Percentiles rank a stretch among this genome's conserved stretches.
Evolutionary conservation across 345 rosid species (phyloP).

Genomic region (Citrus trifoliata): DNA sequence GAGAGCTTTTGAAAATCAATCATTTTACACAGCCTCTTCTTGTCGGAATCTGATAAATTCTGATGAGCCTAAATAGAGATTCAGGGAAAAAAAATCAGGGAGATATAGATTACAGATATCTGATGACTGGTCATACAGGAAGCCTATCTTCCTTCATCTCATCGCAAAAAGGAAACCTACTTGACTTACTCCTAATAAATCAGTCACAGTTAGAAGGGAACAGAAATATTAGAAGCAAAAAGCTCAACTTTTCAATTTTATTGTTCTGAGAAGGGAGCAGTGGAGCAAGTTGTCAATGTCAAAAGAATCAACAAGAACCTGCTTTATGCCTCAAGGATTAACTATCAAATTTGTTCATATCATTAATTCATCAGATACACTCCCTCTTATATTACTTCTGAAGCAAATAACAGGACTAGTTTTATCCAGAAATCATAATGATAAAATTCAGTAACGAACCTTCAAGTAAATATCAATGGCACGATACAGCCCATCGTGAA

Average conservation of each 20-base stretch:
- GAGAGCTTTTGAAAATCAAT: constrained; percentile 97
- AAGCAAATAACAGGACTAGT: not conserved
- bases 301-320: not conserved
- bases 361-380: not conserved
- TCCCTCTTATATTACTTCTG: not conserved
- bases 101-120: not conserved
- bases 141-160: not conserved
- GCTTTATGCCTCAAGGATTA: not conserved
- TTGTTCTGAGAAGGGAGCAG: not conserved
- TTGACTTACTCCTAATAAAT: not conserved
- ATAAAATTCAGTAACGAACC: constrained; percentile 33
- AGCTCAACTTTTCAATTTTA: not conserved
- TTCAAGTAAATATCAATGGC: constrained; percentile 91
- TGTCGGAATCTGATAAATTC: constrained; percentile 69
- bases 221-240: not conserved
- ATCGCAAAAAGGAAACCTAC: not conserved
- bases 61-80: constrained; percentile 63
- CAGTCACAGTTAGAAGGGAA: not conserved
- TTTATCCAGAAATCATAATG: not conserved
- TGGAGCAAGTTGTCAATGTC: not conserved
- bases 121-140: not conserved
- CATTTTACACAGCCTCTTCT: constrained; percentile 74
- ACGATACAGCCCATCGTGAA: constrained; percentile 87
- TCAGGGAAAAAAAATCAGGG: not conserved
- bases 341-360: not conserved